Conservation (phyloP, 257 asterid species). For the Solanum medicagineum region DNA sequence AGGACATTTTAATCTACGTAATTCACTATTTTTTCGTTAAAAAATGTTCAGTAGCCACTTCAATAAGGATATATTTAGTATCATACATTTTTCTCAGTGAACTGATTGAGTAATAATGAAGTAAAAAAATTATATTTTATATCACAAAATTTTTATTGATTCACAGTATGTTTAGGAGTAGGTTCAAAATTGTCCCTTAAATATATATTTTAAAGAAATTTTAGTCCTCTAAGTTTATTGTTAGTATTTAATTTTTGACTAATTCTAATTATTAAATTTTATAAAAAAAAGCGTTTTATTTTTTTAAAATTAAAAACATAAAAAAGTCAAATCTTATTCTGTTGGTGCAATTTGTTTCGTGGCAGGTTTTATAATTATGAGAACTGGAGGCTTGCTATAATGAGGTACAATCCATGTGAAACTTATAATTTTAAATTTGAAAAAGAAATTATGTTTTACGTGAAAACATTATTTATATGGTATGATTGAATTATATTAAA, state of each 20-base stretch:
- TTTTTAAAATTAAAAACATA: background rate
- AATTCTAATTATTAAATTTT: background rate
- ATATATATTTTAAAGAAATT: too few species aligned
- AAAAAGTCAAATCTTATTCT: background rate
- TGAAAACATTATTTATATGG: background rate
- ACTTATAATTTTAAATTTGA: background rate
- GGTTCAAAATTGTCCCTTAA: background rate
- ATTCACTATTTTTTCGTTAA: too few species aligned
- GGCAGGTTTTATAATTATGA: background rate
- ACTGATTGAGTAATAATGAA: too few species aligned
- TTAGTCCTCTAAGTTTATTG: background rate
- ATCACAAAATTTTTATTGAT: too few species aligned
- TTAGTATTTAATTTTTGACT: background rate
- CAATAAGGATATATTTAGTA: too few species aligned
- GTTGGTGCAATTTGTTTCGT: background rate
- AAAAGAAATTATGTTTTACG: rapidly evolving
- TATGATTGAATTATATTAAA: background rate
- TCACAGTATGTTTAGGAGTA: background rate
- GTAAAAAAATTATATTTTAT: too few species aligned
- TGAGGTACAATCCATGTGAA: background rate
- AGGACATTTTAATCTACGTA: too few species aligned
- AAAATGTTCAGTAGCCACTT: too few species aligned
- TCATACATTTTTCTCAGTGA: too few species aligned
- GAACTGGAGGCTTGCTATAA: background rate
- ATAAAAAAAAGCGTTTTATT: background rate